Conservation (phyloP, 1,139 yeast genomes). For the Ogataea hybrid region DNA sequence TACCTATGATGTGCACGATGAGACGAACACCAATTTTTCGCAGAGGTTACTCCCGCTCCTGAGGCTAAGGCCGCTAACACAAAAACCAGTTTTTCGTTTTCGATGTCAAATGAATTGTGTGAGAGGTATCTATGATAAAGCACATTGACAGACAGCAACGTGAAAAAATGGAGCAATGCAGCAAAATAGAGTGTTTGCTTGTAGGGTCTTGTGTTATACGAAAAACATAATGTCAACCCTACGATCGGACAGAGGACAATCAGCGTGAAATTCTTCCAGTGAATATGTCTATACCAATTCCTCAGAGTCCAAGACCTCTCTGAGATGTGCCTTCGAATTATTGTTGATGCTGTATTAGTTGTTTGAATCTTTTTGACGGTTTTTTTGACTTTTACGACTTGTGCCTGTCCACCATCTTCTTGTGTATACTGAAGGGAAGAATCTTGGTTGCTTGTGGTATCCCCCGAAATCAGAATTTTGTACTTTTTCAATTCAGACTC, state of each 20-base stretch:
- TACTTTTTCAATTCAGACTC: constrained; percentile 28
- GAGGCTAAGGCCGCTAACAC: constrained; percentile 54
- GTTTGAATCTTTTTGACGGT: constrained; percentile 23
- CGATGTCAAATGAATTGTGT: constrained; percentile 50
- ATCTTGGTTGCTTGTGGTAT: not conserved
- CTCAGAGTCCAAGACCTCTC: constrained; percentile 38
- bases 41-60: constrained; percentile 61
- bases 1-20: constrained; percentile 73
- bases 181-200: constrained; percentile 34
- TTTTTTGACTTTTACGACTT: constrained; percentile 15
- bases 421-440: not conserved
- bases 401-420: not conserved
- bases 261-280: constrained; percentile 33
- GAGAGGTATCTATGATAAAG: constrained; percentile 70
- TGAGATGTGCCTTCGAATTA: constrained; percentile 30
- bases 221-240: constrained; percentile 24
- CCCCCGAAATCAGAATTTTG: constrained; percentile 6
- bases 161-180: constrained; percentile 39
- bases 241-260: constrained; percentile 31
- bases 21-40: constrained; percentile 60
- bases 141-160: constrained; percentile 44
- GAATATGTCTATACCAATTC: constrained; percentile 37
- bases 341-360: constrained; percentile 18
- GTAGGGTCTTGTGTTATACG: constrained; percentile 22
- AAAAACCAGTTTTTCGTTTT: constrained; percentile 37